phyloP scores from a whole-genome alignment of 2,329 filamentous ascomycete species.

The Paecilomyces sp. region DNA sequence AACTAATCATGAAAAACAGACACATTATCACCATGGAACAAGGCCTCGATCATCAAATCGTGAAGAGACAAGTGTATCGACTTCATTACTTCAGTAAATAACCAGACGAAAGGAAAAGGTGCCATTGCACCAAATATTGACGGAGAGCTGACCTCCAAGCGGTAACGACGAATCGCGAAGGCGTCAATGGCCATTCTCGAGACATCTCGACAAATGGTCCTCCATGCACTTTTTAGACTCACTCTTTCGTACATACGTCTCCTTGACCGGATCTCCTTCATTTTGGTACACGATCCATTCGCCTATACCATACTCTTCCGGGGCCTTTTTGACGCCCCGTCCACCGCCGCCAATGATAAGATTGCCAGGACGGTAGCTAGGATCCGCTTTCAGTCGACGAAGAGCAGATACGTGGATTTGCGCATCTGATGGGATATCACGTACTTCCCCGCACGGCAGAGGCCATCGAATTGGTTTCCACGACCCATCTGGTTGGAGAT shows the following conservation, averaged over 20 bases:
- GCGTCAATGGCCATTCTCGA: neutral
- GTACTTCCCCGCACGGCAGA: slow-evolving; percentile 66
- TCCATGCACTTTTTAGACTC: slow-evolving; percentile 21
- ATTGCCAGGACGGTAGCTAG: slow-evolving; percentile 67
- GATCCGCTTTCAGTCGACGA: slow-evolving; percentile 58
- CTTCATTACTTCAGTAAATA: neutral
- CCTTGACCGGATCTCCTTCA: slow-evolving; percentile 60
- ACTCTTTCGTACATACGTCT: slow-evolving; percentile 53
- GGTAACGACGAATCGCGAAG: neutral
- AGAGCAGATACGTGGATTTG: slow-evolving; percentile 69
- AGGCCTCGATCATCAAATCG: neutral
- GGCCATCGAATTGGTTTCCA: slow-evolving; percentile 81
- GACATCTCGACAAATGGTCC: slow-evolving; percentile 6
- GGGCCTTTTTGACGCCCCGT: slow-evolving; percentile 57
- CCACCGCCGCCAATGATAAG: slow-evolving; percentile 74
- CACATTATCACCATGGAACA: neutral
- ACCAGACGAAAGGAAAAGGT: neutral
- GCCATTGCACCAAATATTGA: neutral
- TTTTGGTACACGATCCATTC: slow-evolving; percentile 63
- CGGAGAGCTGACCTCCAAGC: neutral
- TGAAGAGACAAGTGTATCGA: neutral
- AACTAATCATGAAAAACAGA: neutral
- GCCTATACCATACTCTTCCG: slow-evolving; percentile 57
- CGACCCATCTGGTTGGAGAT: slow-evolving; percentile 61
- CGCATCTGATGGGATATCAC: slow-evolving; percentile 65